Evolutionary conservation across 768 basidiomycete species (phyloP).

Genomic region (Pleurotus cornucopiae): DNA sequence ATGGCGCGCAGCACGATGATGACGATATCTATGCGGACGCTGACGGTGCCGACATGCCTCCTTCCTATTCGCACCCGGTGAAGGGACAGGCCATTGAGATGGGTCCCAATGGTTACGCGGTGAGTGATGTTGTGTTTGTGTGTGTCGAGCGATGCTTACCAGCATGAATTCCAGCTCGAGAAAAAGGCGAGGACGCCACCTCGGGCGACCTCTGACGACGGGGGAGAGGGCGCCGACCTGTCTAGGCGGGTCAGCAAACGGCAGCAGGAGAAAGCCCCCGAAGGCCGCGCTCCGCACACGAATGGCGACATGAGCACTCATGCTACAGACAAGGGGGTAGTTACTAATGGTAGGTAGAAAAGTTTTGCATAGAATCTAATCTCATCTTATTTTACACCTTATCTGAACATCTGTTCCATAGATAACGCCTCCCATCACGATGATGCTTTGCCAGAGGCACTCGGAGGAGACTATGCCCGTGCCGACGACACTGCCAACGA

Average conservation of each 20-base stretch:
- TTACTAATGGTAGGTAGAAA: background rate
- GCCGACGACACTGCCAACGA: background rate
- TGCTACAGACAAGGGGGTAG: background rate
- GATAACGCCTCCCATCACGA: no score
- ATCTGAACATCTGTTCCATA: no score
- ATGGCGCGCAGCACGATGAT: constrained; percentile 43
- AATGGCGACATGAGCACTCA: background rate
- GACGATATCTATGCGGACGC: constrained; percentile 32
- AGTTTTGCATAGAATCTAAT: no score
- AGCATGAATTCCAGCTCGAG: constrained; percentile 22
- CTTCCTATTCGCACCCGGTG: constrained; percentile 53
- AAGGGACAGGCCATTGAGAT: constrained; percentile 37
- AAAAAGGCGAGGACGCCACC: constrained; percentile 26
- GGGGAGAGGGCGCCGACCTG: constrained; percentile 26
- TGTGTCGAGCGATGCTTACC: background rate
- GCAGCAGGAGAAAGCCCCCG: constrained; percentile 72
- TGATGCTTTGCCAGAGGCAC: no score
- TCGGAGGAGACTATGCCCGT: background rate
- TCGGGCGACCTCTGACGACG: constrained; percentile 12
- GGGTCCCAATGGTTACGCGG: constrained; percentile 56
- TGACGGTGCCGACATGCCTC: constrained; percentile 44
- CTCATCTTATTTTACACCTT: no score
- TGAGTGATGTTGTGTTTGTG: constrained; percentile 31
- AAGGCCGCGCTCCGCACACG: constrained; percentile 39
- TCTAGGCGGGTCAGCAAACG: constrained; percentile 50